Evolutionary conservation across 352 stramenopile species (phyloP).

Genomic region (Pythium aristosporum): DNA sequence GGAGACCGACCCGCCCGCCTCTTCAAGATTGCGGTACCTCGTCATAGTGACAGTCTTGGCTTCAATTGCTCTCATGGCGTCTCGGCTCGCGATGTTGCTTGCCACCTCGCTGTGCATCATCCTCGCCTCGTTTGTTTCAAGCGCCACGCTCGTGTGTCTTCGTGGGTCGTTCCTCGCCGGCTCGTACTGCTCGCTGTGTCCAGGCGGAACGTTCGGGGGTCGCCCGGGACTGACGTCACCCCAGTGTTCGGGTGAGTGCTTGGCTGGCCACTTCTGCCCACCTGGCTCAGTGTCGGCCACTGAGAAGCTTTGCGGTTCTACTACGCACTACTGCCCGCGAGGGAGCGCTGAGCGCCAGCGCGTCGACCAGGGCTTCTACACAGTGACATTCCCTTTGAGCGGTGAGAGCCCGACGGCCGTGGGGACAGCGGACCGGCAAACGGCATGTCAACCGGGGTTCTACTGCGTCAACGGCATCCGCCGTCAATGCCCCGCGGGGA

Average conservation of each 20-base stretch:
- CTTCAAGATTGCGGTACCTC: constrained; percentile 21
- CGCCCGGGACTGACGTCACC: constrained; percentile 35
- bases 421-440: constrained; percentile 10
- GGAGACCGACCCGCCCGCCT: not conserved
- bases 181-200: constrained; percentile 41
- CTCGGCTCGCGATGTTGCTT: not conserved
- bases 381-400: constrained; percentile 33
- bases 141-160: constrained; percentile 36
- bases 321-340: constrained; percentile 55
- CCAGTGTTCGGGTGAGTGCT: constrained; percentile 50
- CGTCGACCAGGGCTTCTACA: constrained; percentile 62
- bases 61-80: not conserved
- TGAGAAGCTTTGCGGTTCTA: constrained; percentile 44
- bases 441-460: constrained; percentile 55
- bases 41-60: constrained; percentile 2
- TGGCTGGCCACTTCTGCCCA: constrained; percentile 55
- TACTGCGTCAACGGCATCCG: constrained; percentile 65
- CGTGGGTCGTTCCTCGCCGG: constrained; percentile 48
- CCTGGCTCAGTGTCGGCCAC: constrained; percentile 55
- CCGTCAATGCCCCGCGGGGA: constrained; percentile 46
- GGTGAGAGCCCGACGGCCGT: not conserved
- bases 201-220: constrained; percentile 47
- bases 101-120: not conserved
- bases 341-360: constrained; percentile 40
- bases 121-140: not conserved